Conservation (phyloP, 2,329 filamentous ascomycete genomes). For the Alternaria novae-zelandiae region DNA sequence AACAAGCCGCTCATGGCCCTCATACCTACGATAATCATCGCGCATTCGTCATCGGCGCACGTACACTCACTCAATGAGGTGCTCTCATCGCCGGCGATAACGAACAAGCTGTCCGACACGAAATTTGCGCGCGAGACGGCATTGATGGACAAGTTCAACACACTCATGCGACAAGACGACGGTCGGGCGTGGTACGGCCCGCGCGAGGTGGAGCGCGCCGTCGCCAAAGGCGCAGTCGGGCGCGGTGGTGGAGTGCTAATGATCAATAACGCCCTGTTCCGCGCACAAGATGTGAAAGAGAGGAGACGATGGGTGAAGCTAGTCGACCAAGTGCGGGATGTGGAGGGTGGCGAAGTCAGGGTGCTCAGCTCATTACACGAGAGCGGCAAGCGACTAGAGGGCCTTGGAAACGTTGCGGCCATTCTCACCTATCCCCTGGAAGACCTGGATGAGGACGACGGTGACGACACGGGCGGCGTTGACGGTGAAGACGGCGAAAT, state of each 20-base stretch:
- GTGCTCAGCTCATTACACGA: slow-evolving; percentile 95
- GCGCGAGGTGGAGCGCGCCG: slow-evolving; percentile 79
- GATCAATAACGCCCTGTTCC: slow-evolving; percentile 86
- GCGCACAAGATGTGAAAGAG: slow-evolving; percentile 77
- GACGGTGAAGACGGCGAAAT: slow-evolving; percentile 29
- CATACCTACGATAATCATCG: slow-evolving; percentile 70
- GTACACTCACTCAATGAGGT: slow-evolving; percentile 88
- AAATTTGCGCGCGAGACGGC: slow-evolving; percentile 85
- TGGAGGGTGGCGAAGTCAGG: slow-evolving; percentile 82
- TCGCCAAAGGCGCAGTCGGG: slow-evolving; percentile 87
- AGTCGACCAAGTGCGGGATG: slow-evolving; percentile 83
- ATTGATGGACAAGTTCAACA: slow-evolving; percentile 83
- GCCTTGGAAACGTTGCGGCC: slow-evolving; percentile 85
- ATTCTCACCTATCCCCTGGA: slow-evolving; percentile 87
- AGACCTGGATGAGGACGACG: slow-evolving; percentile 73
- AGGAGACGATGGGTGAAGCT: slow-evolving; percentile 82
- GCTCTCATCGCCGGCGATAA: slow-evolving; percentile 79
- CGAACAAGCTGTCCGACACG: slow-evolving; percentile 79
- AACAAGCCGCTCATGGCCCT: slow-evolving; percentile 74
- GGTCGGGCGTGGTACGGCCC: slow-evolving; percentile 90
- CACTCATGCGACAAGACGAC: slow-evolving; percentile 80
- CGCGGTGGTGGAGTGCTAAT: slow-evolving; percentile 83
- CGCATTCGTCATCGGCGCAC: slow-evolving; percentile 85
- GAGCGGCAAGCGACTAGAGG: slow-evolving; percentile 84
- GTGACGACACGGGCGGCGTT: slow-evolving; percentile 16